Evolutionary conservation across 1,139 yeast genomes (phyloP).

Genomic region (Blastobotrys arbuscula): DNA sequence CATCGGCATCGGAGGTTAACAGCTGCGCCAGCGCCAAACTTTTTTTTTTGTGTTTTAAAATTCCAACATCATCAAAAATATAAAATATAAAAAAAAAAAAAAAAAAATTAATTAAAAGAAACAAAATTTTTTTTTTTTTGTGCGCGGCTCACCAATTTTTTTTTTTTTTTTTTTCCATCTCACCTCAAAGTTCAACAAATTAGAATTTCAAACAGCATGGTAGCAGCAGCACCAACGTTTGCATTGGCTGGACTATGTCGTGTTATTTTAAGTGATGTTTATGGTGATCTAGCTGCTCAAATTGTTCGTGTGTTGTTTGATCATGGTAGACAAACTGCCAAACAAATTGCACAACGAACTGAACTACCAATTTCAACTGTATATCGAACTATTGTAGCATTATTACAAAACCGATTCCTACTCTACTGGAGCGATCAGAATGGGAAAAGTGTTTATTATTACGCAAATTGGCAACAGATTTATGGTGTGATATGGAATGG

Average conservation of each 20-base stretch:
- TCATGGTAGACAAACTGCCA: slow-evolving; percentile 34
- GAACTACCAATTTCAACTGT: slow-evolving; percentile 31
- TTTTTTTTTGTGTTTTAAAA: background rate
- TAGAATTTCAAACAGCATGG: background rate
- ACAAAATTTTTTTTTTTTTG: background rate
- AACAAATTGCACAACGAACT: slow-evolving; percentile 29
- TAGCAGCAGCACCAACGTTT: slow-evolving; percentile 3
- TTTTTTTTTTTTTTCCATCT: background rate
- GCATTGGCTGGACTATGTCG: slow-evolving; percentile 32
- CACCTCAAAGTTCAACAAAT: background rate
- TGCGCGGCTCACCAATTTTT: background rate
- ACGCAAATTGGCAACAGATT: slow-evolving; percentile 59
- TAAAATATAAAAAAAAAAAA: too few relatives aligned
- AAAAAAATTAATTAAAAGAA: too few relatives aligned
- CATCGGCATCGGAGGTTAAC: too few relatives aligned
- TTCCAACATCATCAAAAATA: background rate
- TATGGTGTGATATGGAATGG: slow-evolving; percentile 68
- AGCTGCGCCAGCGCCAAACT: background rate
- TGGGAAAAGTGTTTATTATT: slow-evolving; percentile 44
- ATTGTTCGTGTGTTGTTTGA: slow-evolving; percentile 33
- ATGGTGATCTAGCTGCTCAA: slow-evolving; percentile 35
- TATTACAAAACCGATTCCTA: slow-evolving; percentile 39
- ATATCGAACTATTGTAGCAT: slow-evolving; percentile 35
- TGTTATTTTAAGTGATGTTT: slow-evolving; percentile 32
- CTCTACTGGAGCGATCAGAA: slow-evolving; percentile 38